phyloP scores from a whole-genome alignment of 2,329 filamentous ascomycete species.

The Neonectria ditissima region DNA sequence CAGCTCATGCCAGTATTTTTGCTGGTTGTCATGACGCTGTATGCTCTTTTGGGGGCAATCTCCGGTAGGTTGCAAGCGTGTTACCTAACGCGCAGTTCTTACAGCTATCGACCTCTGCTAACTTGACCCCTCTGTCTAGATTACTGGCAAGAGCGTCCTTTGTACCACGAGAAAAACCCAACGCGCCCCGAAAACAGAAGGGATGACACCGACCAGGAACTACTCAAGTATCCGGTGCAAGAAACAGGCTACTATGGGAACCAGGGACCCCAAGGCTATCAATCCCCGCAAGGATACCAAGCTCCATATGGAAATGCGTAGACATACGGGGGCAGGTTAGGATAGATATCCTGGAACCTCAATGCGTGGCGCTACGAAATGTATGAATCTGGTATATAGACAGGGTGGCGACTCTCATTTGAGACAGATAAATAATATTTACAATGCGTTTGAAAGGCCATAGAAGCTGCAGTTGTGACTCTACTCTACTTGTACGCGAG shows the following conservation, averaged over 20 bases:
- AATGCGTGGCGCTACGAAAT: no score
- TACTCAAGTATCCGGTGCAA: not conserved
- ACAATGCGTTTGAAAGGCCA: not conserved
- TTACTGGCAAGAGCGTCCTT: not conserved
- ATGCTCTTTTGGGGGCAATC: no score
- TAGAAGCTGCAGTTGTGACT: not conserved
- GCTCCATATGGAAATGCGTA: not conserved
- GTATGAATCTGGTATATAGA: no score
- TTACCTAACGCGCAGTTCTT: not conserved
- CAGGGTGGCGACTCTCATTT: no score
- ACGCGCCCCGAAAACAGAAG: no score
- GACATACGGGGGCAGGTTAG: no score
- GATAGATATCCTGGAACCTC: no score
- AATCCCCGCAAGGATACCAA: not conserved
- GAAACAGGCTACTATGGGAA: not conserved
- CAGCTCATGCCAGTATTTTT: no score
- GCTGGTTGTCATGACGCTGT: no score
- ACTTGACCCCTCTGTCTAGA: no score
- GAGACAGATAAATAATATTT: no score
- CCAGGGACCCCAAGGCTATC: not conserved
- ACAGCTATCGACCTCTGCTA: not conserved
- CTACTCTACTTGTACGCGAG: slow-evolving; percentile 15
- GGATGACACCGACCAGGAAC: not conserved
- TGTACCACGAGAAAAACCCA: not conserved
- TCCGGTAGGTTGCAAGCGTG: not conserved